A percentile compares a stretch with the other conserved stretches of the same genome.
These are phyloP conservation scores for Sporobolomyces phaffii DNA, from an alignment of 768 basidiomycete genomes.

Conservation along the genomic window DNA sequence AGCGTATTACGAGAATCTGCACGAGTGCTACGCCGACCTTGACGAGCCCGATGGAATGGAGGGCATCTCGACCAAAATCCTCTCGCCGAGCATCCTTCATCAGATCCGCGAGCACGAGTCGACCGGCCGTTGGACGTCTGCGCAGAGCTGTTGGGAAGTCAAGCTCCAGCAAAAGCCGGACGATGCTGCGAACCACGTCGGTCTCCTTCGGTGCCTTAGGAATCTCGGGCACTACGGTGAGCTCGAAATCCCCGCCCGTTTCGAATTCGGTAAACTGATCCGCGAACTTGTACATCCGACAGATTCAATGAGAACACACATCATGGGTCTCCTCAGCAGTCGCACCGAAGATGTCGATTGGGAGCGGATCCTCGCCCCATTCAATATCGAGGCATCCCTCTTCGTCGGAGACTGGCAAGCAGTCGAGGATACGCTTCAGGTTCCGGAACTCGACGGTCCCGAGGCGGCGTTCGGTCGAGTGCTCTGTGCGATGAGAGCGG, in stretches of 20 bases:
- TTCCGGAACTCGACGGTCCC: conserved; percentile 49
- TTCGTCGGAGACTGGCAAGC: conserved; percentile 91
- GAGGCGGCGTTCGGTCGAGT: conserved; percentile 70
- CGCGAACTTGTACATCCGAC: too few species aligned
- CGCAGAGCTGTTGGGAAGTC: conserved; percentile 99
- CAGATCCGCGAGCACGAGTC: conserved; percentile 97
- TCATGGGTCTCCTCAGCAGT: conserved; percentile 69
- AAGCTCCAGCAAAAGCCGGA: conserved; percentile 82
- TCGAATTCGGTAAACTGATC: neutral
- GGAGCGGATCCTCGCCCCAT: conserved; percentile 68
- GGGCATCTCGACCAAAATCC: conserved; percentile 79
- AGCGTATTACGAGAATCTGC: conserved; percentile 76
- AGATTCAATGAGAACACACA: conserved; percentile 94
- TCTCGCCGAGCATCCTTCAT: conserved; percentile 84
- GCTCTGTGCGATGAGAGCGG: conserved; percentile 67
- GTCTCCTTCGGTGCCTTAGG: conserved; percentile 78
- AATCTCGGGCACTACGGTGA: conserved; percentile 95
- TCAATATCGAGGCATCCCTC: conserved; percentile 89
- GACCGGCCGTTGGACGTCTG: conserved; percentile 93
- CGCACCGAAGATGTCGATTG: conserved; percentile 68
- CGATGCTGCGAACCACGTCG: conserved; percentile 80
- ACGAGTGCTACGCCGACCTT: conserved; percentile 90
- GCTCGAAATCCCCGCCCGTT: conserved; percentile 39
- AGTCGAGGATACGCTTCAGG: conserved; percentile 55
- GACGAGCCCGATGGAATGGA: conserved; percentile 99